Conservation (phyloP, 495 filamentous ascomycete species). For the Elasticomyces elasticus region DNA sequence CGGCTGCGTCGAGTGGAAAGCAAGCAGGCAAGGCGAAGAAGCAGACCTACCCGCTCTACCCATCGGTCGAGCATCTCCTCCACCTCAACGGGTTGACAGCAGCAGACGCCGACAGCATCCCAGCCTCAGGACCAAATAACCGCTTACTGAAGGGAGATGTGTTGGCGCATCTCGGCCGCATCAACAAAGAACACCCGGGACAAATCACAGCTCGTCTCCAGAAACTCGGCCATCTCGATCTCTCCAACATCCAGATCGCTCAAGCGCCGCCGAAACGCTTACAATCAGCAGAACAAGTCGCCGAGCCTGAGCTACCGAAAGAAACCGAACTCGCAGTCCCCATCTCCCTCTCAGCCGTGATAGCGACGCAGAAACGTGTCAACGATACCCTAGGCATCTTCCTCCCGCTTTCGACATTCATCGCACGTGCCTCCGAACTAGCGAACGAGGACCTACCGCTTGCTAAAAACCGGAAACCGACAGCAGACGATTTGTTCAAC, state of each 20-base stretch:
- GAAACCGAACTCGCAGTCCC: constrained; percentile 51
- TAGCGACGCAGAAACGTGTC: constrained; percentile 69
- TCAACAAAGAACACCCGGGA: constrained; percentile 58
- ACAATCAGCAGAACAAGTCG: constrained; percentile 22
- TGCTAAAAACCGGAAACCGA: constrained; percentile 47
- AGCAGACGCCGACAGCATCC: constrained; percentile 67
- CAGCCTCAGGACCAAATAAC: constrained; percentile 76
- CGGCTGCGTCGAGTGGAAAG: background rate
- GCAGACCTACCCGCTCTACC: constrained; percentile 63
- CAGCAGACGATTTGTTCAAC: constrained; percentile 77
- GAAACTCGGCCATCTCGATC: constrained; percentile 73
- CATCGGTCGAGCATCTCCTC: constrained; percentile 74
- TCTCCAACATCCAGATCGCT: constrained; percentile 81
- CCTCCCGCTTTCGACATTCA: constrained; percentile 77
- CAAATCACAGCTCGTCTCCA: constrained; percentile 56
- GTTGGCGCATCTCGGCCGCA: constrained; percentile 73
- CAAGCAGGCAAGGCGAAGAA: constrained; percentile 42
- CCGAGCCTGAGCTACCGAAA: constrained; percentile 34
- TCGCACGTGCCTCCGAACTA: constrained; percentile 68
- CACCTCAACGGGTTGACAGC: constrained; percentile 62
- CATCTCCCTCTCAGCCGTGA: constrained; percentile 65
- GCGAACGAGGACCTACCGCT: constrained; percentile 79
- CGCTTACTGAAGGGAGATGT: constrained; percentile 93
- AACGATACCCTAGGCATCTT: constrained; percentile 63
- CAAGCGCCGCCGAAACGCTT: constrained; percentile 35